Conservation (phyloP, 306 rosid species). For the Castanospermum australe region DNA sequence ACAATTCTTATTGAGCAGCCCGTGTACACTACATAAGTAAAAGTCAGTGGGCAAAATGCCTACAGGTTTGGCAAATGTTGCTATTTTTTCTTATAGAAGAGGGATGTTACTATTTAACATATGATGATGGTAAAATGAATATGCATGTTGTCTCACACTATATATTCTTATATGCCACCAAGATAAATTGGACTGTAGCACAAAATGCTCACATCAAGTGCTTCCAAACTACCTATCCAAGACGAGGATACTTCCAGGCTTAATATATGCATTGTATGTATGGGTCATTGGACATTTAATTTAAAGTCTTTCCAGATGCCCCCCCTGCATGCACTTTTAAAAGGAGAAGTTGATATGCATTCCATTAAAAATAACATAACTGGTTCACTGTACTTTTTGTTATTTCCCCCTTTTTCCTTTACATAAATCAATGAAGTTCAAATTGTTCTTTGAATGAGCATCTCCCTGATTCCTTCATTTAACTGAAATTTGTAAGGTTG, state of each 20-base stretch:
- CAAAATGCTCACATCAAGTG: background rate
- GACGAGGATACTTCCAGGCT: background rate
- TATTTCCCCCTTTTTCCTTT: background rate
- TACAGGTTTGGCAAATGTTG: background rate
- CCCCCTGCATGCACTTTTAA: background rate
- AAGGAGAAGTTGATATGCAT: background rate
- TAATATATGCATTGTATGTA: background rate
- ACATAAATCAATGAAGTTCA: background rate
- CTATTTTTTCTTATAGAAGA: too few species aligned
- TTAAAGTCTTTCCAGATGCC: background rate
- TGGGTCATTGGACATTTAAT: background rate
- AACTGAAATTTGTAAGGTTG: constrained; percentile 69
- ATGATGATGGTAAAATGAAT: background rate
- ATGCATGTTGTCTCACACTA: background rate
- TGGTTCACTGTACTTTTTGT: background rate
- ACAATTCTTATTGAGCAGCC: background rate
- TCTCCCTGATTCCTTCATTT: constrained; percentile 53
- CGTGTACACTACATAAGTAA: background rate
- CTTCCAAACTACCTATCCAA: background rate
- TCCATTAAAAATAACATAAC: background rate
- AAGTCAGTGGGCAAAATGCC: background rate
- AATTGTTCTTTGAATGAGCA: constrained; percentile 33
- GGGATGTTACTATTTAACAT: constrained; percentile 1
- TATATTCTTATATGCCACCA: background rate
- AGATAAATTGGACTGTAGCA: background rate